phyloP scores from a whole-genome alignment of 2,329 filamentous ascomycete species.

The Pseudogymnoascus pannorum region DNA sequence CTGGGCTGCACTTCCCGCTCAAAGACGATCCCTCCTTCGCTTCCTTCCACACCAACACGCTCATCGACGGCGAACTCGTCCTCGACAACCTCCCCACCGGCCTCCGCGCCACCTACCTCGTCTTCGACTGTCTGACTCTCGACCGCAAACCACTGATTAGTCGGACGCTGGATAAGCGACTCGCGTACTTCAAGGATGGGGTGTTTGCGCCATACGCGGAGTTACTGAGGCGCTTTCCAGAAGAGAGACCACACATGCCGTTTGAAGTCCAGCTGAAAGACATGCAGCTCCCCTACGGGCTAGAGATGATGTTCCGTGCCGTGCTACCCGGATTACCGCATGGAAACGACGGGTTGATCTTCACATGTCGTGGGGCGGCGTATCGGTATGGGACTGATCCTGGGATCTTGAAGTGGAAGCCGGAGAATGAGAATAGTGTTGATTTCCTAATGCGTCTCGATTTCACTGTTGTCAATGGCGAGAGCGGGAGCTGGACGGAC shows the following conservation, averaged over 20 bases:
- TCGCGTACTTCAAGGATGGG: constrained; percentile 76
- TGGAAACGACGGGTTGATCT: constrained; percentile 94
- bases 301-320: constrained; percentile 86
- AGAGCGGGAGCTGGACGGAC: constrained; percentile 59
- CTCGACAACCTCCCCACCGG: constrained; percentile 69
- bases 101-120: constrained; percentile 71
- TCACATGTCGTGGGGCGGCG: constrained; percentile 82
- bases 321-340: constrained; percentile 79
- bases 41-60: constrained; percentile 68
- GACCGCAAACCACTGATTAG: constrained; percentile 70
- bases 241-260: constrained; percentile 61
- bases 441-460: constrained; percentile 77
- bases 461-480: constrained; percentile 65
- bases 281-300: constrained; percentile 81
- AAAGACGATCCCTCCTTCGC: constrained; percentile 49
- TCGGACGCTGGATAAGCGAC: constrained; percentile 76
- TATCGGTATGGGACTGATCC: constrained; percentile 89
- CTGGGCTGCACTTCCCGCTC: constrained; percentile 72
- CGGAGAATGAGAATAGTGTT: constrained; percentile 87
- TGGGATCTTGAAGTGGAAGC: constrained; percentile 97
- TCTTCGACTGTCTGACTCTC: constrained; percentile 86
- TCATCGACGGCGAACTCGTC: constrained; percentile 91
- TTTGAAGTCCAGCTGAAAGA: constrained; percentile 84
- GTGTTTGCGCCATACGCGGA: constrained; percentile 65
- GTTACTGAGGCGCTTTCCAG: constrained; percentile 57